These are phyloP conservation scores for Magnolia sinica DNA, from an alignment of 164 flowering plant genomes.

Conservation along the genomic window DNA sequence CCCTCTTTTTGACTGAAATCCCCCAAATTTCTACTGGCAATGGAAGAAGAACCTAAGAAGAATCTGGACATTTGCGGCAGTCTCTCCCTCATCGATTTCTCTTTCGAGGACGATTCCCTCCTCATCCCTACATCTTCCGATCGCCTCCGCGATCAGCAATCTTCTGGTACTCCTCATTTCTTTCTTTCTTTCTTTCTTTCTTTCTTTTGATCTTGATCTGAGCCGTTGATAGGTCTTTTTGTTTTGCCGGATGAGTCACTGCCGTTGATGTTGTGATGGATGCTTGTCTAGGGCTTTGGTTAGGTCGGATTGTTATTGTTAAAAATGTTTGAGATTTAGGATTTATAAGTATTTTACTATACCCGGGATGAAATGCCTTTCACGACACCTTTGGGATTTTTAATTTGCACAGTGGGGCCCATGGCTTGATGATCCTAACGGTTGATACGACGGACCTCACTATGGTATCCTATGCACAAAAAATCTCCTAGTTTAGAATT, in stretches of 20 bases:
- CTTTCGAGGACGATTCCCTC: slow-evolving; percentile 11
- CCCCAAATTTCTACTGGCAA: background rate
- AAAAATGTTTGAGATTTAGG: background rate
- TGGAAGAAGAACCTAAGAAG: slow-evolving; percentile 6
- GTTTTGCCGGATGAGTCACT: background rate
- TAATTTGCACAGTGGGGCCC: background rate
- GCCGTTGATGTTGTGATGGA: background rate
- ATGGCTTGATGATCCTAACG: background rate
- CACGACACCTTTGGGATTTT: background rate
- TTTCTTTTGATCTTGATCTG: background rate
- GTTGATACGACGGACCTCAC: background rate
- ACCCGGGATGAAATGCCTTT: too few relatives aligned
- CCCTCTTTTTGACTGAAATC: background rate
- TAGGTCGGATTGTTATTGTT: background rate
- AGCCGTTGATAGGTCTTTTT: background rate
- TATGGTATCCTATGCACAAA: background rate
- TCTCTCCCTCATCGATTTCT: slow-evolving; percentile 10
- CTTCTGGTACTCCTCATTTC: background rate
- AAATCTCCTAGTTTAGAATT: background rate
- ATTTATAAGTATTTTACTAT: background rate
- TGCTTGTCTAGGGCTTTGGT: background rate
- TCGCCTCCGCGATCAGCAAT: slow-evolving; percentile 15
- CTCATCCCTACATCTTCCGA: background rate
- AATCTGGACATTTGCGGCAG: background rate
- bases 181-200: background rate